These are phyloP conservation scores for Gossypium herbaceum DNA, from an alignment of 345 rosid genomes.

Conservation along the genomic window DNA sequence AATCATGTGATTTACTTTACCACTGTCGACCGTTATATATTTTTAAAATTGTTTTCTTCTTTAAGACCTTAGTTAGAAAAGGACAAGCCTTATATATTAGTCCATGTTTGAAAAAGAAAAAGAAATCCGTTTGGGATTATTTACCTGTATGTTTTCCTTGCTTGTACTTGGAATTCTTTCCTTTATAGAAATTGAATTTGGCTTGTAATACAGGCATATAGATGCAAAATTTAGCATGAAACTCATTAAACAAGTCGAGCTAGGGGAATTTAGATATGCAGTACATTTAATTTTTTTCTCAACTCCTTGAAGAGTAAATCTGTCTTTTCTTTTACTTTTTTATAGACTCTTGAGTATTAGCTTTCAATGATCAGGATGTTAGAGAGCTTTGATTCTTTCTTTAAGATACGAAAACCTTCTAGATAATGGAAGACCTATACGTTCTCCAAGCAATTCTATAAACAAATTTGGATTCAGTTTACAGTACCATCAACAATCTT, in stretches of 20 bases:
- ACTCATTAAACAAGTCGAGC: not conserved
- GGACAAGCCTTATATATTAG: not conserved
- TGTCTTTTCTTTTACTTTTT: not conserved
- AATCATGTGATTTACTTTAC: not conserved
- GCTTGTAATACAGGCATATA: not conserved
- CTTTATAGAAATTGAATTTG: not conserved
- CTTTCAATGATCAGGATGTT: not conserved
- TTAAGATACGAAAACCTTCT: not conserved
- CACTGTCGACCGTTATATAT: not conserved
- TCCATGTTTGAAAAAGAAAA: not conserved
- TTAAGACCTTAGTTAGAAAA: not conserved
- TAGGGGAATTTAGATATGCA: not conserved
- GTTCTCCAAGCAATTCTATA: not conserved
- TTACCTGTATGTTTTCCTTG: not conserved
- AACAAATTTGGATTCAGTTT: not conserved
- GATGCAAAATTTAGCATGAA: not conserved
- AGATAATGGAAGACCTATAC: not conserved
- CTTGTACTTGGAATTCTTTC: not conserved
- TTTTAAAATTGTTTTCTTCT: not conserved
- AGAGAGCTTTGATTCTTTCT: slow-evolving; percentile 1
- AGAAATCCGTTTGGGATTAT: not conserved
- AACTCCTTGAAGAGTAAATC: not conserved
- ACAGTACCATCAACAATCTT: not conserved
- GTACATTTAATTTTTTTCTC: not conserved
- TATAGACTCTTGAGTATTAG: not conserved